Percentiles rank a stretch among this genome's conserved stretches.
phyloP scores from a whole-genome alignment of 495 filamentous ascomycete species.

The Mytilinidion resinicola region DNA sequence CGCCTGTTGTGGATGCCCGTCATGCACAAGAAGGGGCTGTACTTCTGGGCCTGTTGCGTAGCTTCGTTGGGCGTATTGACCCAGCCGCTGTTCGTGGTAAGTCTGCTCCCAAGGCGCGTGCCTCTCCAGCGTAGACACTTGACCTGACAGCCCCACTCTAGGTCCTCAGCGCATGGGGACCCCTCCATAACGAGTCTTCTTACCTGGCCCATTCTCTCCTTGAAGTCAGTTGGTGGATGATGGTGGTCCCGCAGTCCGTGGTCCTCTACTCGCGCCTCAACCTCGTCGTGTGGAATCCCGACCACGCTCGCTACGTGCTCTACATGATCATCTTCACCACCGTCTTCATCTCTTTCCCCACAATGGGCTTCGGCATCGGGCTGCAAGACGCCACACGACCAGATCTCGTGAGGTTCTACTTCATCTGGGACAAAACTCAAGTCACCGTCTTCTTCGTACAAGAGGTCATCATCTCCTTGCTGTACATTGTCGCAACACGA shows the following conservation, averaged over 20 bases:
- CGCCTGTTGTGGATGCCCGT: no score
- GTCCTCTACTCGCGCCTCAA: conserved; percentile 25
- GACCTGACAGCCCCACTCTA: no score
- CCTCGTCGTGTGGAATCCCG: conserved; percentile 10
- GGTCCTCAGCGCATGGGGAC: no score
- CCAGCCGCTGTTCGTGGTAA: no score
- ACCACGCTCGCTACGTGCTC: conserved; percentile 6
- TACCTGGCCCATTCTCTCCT: no score
- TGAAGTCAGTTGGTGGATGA: conserved; percentile 11
- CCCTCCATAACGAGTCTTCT: no score
- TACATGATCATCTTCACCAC: conserved; percentile 22
- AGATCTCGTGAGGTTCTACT: conserved; percentile 3
- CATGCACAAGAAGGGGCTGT: no score
- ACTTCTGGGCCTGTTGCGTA: no score
- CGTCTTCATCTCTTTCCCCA: conserved; percentile 3
- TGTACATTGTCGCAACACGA: conserved; percentile 14
- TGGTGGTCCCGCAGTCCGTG: conserved; percentile 23
- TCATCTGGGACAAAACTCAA: conserved; percentile 6
- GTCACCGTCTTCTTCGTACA: conserved; percentile 14
- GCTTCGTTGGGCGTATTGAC: no score
- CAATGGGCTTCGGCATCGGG: not conserved
- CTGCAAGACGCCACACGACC: not conserved
- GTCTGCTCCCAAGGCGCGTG: no score
- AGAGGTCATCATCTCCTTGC: conserved; percentile 7
- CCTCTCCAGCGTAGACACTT: no score